A percentile compares a stretch with the other conserved stretches of the same genome.
phyloP scores from a whole-genome alignment of 2,329 filamentous ascomycete genomes.

The Ophiognomonia clavigignenti-juglandacearum region DNA sequence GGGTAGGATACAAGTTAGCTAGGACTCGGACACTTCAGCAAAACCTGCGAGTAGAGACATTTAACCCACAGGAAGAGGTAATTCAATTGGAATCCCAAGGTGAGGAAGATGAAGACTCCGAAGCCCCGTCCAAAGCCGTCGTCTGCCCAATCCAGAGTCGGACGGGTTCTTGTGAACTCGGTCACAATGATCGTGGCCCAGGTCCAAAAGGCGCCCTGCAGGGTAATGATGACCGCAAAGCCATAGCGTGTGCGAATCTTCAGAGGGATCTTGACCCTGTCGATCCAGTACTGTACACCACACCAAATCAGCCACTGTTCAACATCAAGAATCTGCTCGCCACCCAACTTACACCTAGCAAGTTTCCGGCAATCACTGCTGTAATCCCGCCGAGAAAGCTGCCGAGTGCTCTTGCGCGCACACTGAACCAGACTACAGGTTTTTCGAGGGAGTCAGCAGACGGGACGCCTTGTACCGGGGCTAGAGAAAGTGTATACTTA shows the following conservation, averaged over 20 bases:
- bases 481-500: too few relatives aligned
- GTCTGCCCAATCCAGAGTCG: conserved; percentile 62
- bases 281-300: conserved; percentile 45
- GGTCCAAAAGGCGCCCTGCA: conserved; percentile 68
- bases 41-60: background rate
- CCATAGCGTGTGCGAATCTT: conserved; percentile 48
- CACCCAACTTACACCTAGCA: conserved; percentile 52
- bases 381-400: conserved; percentile 67
- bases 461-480: background rate
- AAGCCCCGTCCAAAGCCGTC: conserved; percentile 62
- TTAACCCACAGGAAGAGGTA: conserved; percentile 61
- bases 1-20: too few relatives aligned
- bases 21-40: too few relatives aligned
- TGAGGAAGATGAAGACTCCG: conserved; percentile 62
- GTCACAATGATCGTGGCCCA: conserved; percentile 66
- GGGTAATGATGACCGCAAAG: conserved; percentile 47
- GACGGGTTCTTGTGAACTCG: conserved; percentile 49
- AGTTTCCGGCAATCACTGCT: conserved; percentile 59
- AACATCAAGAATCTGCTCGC: too few relatives aligned
- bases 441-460: background rate
- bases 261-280: conserved; percentile 50
- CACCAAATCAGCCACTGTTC: conserved; percentile 19
- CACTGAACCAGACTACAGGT: conserved; percentile 58
- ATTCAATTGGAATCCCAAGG: conserved; percentile 65
- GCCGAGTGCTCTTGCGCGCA: conserved; percentile 63